Percentiles rank a stretch among this genome's conserved stretches.
Conservation (phyloP, 1,284 basidiomycete genomes). For the Pseudomicrostroma phylloplanum region DNA sequence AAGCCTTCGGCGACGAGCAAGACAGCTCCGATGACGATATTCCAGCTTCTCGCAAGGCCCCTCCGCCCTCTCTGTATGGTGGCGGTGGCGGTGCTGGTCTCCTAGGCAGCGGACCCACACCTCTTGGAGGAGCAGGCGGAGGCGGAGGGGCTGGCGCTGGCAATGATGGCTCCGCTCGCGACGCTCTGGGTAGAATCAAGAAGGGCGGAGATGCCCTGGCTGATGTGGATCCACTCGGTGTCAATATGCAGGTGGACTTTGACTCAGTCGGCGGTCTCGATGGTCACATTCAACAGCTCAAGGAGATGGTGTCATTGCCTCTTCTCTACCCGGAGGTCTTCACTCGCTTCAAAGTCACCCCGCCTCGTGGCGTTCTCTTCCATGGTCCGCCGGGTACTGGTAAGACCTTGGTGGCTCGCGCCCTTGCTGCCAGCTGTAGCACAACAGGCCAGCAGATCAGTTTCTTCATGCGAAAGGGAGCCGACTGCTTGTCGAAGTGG, state of each 20-base stretch:
- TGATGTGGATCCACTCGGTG: conserved; percentile 90
- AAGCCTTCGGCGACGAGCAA: conserved; percentile 41
- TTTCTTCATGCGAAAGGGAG: conserved; percentile 99
- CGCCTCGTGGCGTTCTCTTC: conserved; percentile 93
- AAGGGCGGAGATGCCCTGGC: conserved; percentile 62
- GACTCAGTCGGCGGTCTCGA: conserved; percentile 96
- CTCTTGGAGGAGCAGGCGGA: conserved; percentile 17
- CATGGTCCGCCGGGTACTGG: conserved; percentile 54
- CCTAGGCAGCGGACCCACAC: conserved; percentile 26
- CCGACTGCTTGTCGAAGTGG: conserved; percentile 97
- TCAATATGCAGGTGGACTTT: conserved; percentile 89
- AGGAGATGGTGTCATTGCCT: conserved; percentile 97
- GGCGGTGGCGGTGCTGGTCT: conserved; percentile 23
- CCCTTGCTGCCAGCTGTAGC: conserved; percentile 86
- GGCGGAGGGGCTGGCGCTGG: conserved; percentile 27
- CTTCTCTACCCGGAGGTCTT: conserved; percentile 96
- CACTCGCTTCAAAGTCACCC: conserved; percentile 87
- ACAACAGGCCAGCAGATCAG: conserved; percentile 83
- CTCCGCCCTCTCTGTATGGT: conserved; percentile 16
- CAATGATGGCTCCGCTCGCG: conserved; percentile 15
- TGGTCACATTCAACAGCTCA: conserved; percentile 90
- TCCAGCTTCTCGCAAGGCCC: conserved; percentile 20
- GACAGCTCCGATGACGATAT: conserved; percentile 45
- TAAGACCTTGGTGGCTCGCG: conserved; percentile 62
- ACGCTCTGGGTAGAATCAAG: conserved; percentile 44